phyloP scores from a whole-genome alignment of 225 moss, liverwort and hornwort species.

The Bryum argenteum region DNA sequence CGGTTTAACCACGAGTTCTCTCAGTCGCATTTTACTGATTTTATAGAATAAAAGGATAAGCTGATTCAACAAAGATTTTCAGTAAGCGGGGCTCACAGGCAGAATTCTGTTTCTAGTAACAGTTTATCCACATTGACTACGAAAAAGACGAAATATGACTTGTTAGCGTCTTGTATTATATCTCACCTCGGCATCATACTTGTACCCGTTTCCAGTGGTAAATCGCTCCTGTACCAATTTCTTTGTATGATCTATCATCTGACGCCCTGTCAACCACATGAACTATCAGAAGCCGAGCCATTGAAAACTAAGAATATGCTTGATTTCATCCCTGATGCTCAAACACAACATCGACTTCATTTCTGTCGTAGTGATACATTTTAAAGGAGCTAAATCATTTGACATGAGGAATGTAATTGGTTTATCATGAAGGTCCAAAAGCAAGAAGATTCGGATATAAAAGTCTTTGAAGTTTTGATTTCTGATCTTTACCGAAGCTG shows the following conservation, averaged over 20 bases:
- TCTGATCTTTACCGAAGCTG: slow-evolving; percentile 75
- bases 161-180: not conserved
- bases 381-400: not conserved
- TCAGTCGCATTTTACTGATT: slow-evolving; percentile 9
- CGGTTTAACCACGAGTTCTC: slow-evolving; percentile 6
- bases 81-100: slow-evolving; percentile 8
- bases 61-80: not conserved
- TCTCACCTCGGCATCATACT: slow-evolving; percentile 85
- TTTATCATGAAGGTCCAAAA: not conserved
- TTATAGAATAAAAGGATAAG: slow-evolving; percentile 1
- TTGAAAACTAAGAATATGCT: slow-evolving; percentile 16
- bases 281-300: slow-evolving; percentile 10
- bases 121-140: not conserved
- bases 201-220: slow-evolving; percentile 75
- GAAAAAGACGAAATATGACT: slow-evolving; percentile 5
- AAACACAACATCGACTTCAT: slow-evolving; percentile 14
- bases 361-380: not conserved
- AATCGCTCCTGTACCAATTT: slow-evolving; percentile 90
- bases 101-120: slow-evolving; percentile 9
- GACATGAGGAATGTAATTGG: not conserved
- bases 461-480: slow-evolving; percentile 11
- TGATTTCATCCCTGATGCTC: slow-evolving; percentile 20
- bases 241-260: slow-evolving; percentile 99
- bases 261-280: slow-evolving; percentile 64
- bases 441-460: slow-evolving; percentile 1